Conservation (phyloP, 2,329 filamentous ascomycete species). For the Colletotrichum lindemuthianum region DNA sequence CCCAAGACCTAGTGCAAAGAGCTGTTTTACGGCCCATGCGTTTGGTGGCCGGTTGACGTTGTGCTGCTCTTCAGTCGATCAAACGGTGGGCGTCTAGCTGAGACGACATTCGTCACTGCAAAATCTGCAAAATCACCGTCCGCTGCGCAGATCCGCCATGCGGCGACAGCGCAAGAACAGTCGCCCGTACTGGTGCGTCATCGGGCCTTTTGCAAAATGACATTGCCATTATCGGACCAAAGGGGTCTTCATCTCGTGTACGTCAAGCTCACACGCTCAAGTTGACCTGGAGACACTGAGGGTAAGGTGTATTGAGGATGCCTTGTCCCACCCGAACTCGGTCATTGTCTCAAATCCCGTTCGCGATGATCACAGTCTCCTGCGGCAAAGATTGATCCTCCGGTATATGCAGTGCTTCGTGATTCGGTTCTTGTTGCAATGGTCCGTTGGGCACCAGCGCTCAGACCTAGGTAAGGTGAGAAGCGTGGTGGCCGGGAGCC, state of each 20-base stretch:
- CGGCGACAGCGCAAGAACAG: no score
- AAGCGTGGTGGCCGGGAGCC: background rate
- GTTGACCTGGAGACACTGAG: slow-evolving; percentile 5
- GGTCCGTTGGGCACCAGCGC: slow-evolving; percentile 28
- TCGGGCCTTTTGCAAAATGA: background rate
- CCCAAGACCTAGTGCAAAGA: no score
- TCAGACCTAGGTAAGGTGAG: slow-evolving; percentile 6
- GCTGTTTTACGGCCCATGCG: no score
- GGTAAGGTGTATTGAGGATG: slow-evolving; percentile 23
- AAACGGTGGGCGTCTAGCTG: no score
- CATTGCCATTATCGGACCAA: background rate
- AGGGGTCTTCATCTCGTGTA: slow-evolving; percentile 15
- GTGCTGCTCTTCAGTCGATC: no score
- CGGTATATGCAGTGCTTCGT: slow-evolving; percentile 9
- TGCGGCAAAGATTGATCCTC: slow-evolving; percentile 12
- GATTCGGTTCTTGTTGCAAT: slow-evolving; percentile 8
- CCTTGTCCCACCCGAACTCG: slow-evolving; percentile 15
- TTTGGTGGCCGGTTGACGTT: no score
- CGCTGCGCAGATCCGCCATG: no score
- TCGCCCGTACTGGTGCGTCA: background rate
- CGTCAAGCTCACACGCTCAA: slow-evolving; percentile 11
- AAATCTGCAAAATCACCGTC: no score
- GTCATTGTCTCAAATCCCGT: slow-evolving; percentile 6
- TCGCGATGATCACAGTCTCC: slow-evolving; percentile 7
- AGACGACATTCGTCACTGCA: no score